These are phyloP conservation scores for Malus sylvestris DNA, from an alignment of 306 rosid genomes.

Conservation along the genomic window DNA sequence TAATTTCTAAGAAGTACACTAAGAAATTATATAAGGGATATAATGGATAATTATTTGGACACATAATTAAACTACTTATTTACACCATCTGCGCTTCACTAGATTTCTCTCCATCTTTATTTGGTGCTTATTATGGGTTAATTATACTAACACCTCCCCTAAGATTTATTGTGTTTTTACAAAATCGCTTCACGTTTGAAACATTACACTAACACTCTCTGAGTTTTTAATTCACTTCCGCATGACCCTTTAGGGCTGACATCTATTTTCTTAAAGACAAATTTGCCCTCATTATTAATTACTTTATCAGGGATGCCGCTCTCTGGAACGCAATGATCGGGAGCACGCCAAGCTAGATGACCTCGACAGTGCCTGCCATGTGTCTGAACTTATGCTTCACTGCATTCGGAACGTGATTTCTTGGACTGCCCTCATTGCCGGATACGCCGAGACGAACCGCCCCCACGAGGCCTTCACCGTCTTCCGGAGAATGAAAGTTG, in stretches of 20 bases:
- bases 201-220: no score
- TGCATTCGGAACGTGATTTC: constrained; percentile 36
- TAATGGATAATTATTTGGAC: neutral
- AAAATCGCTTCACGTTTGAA: no score
- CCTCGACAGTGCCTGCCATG: constrained; percentile 28
- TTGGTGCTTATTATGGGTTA: neutral
- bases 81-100: neutral
- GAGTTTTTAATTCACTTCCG: no score
- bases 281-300: no score
- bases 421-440: constrained; percentile 55
- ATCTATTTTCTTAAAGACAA: no score
- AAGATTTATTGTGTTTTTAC: no score
- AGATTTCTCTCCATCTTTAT: neutral
- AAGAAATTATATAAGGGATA: no score
- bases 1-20: neutral
- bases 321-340: constrained; percentile 43
- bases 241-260: no score
- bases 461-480: constrained; percentile 44
- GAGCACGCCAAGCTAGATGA: constrained; percentile 45
- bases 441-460: constrained; percentile 32
- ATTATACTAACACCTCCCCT: no score
- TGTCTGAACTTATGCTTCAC: constrained; percentile 52
- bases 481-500: constrained; percentile 47
- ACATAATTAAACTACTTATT: neutral
- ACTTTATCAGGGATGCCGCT: no score